Percentiles rank a stretch among this genome's conserved stretches.
phyloP scores from a whole-genome alignment of 331 rosid genomes.

The Malus hybrid region DNA sequence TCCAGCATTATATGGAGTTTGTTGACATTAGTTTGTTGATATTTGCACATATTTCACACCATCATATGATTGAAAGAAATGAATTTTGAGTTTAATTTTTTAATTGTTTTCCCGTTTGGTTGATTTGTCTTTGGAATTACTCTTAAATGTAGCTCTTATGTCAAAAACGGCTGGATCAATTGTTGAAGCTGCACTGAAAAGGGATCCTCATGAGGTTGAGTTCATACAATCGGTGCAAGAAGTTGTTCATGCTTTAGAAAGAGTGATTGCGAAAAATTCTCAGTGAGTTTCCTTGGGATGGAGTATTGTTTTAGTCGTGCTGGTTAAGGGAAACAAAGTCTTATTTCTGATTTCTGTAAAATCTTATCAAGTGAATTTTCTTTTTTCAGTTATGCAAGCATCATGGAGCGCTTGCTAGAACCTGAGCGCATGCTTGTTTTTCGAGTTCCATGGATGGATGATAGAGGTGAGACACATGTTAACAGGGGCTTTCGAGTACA shows the following conservation, averaged over 20 bases:
- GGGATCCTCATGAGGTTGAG: constrained; percentile 94
- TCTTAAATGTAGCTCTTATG: constrained; percentile 68
- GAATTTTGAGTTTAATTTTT: background rate
- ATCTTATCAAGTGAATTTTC: constrained; percentile 2
- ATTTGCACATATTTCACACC: background rate
- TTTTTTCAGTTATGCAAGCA: constrained; percentile 81
- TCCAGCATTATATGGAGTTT: background rate
- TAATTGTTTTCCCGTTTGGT: constrained; percentile 6
- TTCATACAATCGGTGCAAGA: constrained; percentile 94
- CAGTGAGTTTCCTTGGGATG: constrained; percentile 58
- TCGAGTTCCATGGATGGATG: constrained; percentile 98
- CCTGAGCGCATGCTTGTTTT: constrained; percentile 94
- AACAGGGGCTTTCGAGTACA: constrained; percentile 93
- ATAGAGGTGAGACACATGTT: constrained; percentile 91
- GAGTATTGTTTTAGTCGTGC: constrained; percentile 1
- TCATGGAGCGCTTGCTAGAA: constrained; percentile 98
- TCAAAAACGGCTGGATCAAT: constrained; percentile 96
- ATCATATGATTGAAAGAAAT: background rate
- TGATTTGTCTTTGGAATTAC: constrained; percentile 30
- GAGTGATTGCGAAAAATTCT: constrained; percentile 95
- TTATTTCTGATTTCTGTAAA: background rate
- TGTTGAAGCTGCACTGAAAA: constrained; percentile 90
- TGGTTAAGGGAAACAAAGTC: background rate
- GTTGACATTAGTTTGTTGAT: background rate
- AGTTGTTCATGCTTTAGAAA: constrained; percentile 89